These are phyloP conservation scores for Cucumis melo DNA, from an alignment of 306 rosid species.

Conservation along the genomic window DNA sequence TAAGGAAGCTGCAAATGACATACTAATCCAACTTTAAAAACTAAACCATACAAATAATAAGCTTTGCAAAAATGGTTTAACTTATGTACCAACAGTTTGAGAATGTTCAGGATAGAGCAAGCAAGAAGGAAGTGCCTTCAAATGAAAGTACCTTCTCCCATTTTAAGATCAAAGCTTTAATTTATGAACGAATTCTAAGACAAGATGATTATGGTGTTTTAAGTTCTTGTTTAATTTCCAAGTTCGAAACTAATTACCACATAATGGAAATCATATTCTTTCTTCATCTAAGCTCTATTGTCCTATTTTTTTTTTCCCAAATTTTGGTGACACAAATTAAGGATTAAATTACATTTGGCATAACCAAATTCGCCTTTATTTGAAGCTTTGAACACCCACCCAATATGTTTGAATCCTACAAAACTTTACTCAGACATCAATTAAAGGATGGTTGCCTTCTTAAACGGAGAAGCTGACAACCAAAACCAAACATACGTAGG, in stretches of 20 bases:
- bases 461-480: neutral
- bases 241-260: neutral
- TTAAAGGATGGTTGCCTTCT: neutral
- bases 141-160: neutral
- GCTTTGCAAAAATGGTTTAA: neutral
- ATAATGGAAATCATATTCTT: neutral
- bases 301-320: neutral
- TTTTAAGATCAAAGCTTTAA: neutral
- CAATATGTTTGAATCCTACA: neutral
- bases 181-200: neutral
- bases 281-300: neutral
- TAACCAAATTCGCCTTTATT: neutral
- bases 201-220: neutral
- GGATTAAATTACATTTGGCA: neutral
- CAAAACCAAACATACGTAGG: neutral
- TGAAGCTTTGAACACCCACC: neutral
- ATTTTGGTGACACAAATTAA: neutral
- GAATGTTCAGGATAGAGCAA: neutral
- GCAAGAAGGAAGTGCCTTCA: neutral
- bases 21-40: neutral
- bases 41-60: neutral
- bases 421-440: neutral
- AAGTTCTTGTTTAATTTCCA: neutral
- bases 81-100: neutral
- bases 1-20: slow-evolving; percentile 47